A percentile compares a stretch with the other conserved stretches of the same genome.
Conservation (phyloP, 192 early-diverging fungal genomes). For the Linnemannia schmuckeri region DNA sequence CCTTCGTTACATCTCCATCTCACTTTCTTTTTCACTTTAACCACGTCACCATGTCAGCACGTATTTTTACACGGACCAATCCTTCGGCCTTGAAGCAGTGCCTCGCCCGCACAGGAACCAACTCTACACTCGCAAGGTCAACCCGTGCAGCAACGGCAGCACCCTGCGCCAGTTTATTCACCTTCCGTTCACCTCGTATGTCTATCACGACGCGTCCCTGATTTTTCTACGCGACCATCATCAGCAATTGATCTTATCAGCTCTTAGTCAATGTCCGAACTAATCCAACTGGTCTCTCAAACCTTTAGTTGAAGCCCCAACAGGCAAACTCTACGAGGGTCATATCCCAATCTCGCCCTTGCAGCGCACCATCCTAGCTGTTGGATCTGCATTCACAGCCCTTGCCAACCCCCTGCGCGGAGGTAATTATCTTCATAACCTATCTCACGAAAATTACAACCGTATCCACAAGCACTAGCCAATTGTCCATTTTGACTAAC, state of each 20-base stretch:
- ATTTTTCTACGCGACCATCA: background rate
- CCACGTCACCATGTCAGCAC: constrained; percentile 22
- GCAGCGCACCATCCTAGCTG: constrained; percentile 76
- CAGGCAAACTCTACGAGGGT: constrained; percentile 64
- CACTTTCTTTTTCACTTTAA: background rate
- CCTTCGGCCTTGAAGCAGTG: background rate
- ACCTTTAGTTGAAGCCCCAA: constrained; percentile 37
- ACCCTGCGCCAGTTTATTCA: constrained; percentile 16
- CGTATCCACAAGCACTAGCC: background rate
- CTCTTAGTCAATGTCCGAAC: background rate
- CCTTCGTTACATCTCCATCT: background rate
- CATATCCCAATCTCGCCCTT: constrained; percentile 76
- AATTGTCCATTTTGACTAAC: background rate
- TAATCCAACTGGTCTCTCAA: background rate
- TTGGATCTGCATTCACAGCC: constrained; percentile 81
- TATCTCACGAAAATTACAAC: background rate
- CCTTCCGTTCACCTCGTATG: constrained; percentile 31
- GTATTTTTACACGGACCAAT: constrained; percentile 4
- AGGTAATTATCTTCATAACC: constrained; percentile 50
- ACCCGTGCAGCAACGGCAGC: background rate
- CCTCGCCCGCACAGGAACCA: background rate
- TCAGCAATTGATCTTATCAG: background rate
- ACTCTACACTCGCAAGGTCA: background rate
- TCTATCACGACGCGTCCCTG: background rate
- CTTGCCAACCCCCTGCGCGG: constrained; percentile 81